These are phyloP conservation scores for Hemileccinum impolitum DNA, from an alignment of 768 basidiomycete species.

Conservation along the genomic window DNA sequence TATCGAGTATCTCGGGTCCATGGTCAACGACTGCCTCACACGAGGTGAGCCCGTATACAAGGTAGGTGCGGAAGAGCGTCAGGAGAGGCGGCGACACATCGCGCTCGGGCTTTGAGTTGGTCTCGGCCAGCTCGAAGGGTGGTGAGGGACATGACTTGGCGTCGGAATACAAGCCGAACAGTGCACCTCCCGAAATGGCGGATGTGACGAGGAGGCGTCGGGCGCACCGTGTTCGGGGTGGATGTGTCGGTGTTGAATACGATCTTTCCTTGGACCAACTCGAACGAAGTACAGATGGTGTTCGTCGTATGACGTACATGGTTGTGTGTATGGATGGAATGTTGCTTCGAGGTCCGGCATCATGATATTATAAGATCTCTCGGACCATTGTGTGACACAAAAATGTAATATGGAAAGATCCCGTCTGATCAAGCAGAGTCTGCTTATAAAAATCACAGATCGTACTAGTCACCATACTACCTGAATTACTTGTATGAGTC, in stretches of 20 bases:
- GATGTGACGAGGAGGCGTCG: conserved; percentile 14
- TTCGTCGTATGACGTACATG: conserved; percentile 15
- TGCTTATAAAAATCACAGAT: too few species aligned
- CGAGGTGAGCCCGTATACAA: conserved; percentile 81
- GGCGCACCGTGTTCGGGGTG: neutral
- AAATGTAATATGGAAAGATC: too few species aligned
- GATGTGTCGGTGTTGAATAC: conserved; percentile 3
- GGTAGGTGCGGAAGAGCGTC: conserved; percentile 64
- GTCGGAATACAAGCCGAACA: conserved; percentile 22
- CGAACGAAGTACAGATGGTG: neutral
- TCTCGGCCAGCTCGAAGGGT: conserved; percentile 13
- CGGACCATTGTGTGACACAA: too few species aligned
- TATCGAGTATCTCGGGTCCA: conserved; percentile 61
- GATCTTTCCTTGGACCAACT: conserved; percentile 1
- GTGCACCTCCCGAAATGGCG: conserved; percentile 15
- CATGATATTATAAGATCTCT: too few species aligned
- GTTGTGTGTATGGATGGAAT: neutral
- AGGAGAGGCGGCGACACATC: conserved; percentile 25
- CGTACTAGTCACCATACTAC: too few species aligned
- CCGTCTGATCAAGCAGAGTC: too few species aligned
- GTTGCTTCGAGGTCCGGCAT: neutral
- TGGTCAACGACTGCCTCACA: conserved; percentile 72
- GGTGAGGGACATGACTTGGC: conserved; percentile 24
- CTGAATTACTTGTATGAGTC: too few species aligned
- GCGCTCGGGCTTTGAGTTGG: neutral